Base-by-base conservation (phyloP, 2,329 filamentous ascomycete genomes). In the Aspergillus transmontanensis region DNA sequence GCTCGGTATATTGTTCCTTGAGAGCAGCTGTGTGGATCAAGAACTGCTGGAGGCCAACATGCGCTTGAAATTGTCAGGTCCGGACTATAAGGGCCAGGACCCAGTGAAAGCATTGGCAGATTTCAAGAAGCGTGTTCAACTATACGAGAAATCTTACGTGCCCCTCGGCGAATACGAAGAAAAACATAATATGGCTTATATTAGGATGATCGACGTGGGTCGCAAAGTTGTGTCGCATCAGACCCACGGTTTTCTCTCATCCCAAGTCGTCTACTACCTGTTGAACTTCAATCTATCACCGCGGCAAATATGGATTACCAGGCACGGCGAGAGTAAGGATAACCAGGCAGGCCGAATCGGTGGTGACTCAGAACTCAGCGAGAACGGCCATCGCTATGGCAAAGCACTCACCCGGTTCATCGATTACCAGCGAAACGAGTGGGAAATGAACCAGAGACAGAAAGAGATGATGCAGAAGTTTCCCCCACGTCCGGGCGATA, bases 201-300 rank as follows among this genome's bases (percentile, higher is more conserved):
- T 99, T 67, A 93, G 92, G 83, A 97, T 98, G 91, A 92, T 98
- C 68, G 95, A 99, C 76, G 95, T 99, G 3, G 95, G 95, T 48
- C 89, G 94, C 65, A 99, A 99, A 79, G 86, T 98, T 64, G 89
- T 98, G 50, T 91, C 94, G 54, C 91, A 96, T 76, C 91, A 95
- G 66, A 89, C 97, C 64, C 90, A 90, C 69, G 95, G 95, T 6
- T 99, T 99, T 78, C 84, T 99, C 56, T 93, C 93, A 62, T 92
- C 91, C 45, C 92, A 95, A 66, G 95, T 96, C 60, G 93, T 95
- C 61, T 96, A 94, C 68, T 99, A 98, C 73, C 85, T 99, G 11
- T 90, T 95, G 53, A 98, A 96, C 71, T 99, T 99, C 84, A 98
- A 99, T 72, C 86, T 99, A 19, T 92, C 94, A 0, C 94, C 95